Evolutionary conservation across 2,329 filamentous ascomycete species (phyloP).

Genomic region (Colletotrichum gloeosporioides): DNA sequence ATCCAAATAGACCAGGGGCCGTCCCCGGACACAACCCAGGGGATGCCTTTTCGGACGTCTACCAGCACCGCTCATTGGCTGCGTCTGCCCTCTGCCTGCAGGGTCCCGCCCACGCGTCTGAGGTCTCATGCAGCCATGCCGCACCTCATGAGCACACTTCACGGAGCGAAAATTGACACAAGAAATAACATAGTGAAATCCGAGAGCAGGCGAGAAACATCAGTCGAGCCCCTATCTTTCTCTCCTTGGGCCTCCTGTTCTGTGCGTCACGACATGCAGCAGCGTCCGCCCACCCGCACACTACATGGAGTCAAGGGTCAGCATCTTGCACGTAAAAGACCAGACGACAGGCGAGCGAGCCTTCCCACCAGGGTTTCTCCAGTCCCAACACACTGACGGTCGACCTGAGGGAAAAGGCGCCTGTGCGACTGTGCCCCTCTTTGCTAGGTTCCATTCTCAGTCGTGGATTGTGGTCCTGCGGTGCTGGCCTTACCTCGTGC

Average conservation of each 20-base stretch:
- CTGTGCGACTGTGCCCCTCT: neutral
- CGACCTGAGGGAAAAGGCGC: neutral
- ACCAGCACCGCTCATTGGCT: constrained; percentile 6
- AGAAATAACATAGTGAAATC: neutral
- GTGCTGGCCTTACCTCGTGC: neutral
- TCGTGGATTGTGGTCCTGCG: neutral
- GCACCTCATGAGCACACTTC: neutral
- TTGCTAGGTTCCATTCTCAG: neutral
- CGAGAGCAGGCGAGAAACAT: neutral
- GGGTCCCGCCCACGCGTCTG: constrained; percentile 21
- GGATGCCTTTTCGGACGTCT: constrained; percentile 3
- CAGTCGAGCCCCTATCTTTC: neutral
- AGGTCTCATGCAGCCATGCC: constrained; percentile 8
- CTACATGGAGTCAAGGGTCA: neutral
- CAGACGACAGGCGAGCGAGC: constrained; percentile 7
- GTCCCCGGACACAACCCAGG: neutral
- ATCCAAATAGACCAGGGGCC: constrained; percentile 10
- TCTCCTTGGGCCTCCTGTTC: constrained; percentile 1
- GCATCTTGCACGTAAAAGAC: neutral
- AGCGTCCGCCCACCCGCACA: neutral
- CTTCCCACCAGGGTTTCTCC: neutral
- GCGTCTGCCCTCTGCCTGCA: constrained; percentile 9
- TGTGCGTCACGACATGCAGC: constrained; percentile 15
- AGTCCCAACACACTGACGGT: neutral
- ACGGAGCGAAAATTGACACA: neutral